Evolutionary conservation across 2,329 filamentous ascomycete species (phyloP).

Genomic region (Macrophomina pseudophaseolina): DNA sequence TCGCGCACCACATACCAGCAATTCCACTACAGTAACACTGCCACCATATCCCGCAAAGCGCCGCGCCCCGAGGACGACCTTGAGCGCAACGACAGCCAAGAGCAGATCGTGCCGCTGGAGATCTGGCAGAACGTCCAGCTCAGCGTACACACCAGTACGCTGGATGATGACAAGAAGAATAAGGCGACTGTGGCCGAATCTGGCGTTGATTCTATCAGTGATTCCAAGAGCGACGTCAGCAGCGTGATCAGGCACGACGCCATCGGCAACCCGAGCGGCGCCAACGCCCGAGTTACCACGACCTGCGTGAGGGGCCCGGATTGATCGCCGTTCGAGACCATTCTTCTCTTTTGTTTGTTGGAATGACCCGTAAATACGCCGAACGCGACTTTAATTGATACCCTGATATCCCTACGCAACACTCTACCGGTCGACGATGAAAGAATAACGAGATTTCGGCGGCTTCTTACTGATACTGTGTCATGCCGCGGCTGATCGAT

Average conservation of each 20-base stretch:
- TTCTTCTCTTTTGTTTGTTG: background rate
- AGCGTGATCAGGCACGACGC: background rate
- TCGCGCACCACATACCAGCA: slow-evolving; percentile 21
- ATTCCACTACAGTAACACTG: slow-evolving; percentile 9
- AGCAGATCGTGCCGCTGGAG: slow-evolving; percentile 18
- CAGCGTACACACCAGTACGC: slow-evolving; percentile 11
- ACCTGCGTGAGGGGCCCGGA: slow-evolving; percentile 6
- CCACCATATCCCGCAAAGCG: background rate
- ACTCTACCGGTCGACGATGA: too few species aligned
- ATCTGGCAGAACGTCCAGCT: slow-evolving; percentile 22
- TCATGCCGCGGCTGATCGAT: too few species aligned
- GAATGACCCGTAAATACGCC: background rate
- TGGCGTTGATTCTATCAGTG: slow-evolving; percentile 1
- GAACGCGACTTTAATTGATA: slow-evolving; percentile 2
- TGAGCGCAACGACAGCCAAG: slow-evolving; percentile 12
- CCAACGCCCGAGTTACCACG: slow-evolving; percentile 1
- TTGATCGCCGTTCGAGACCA: background rate
- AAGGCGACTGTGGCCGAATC: slow-evolving; percentile 1
- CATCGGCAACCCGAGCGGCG: background rate
- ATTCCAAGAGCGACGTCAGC: slow-evolving; percentile 16
- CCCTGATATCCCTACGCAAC: background rate
- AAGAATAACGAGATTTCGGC: background rate
- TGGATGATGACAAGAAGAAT: background rate
- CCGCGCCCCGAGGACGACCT: background rate
- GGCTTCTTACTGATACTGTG: too few species aligned